Evolutionary conservation across 164 flowering plant genomes (phyloP).

Genomic region (Akebia trifoliata): DNA sequence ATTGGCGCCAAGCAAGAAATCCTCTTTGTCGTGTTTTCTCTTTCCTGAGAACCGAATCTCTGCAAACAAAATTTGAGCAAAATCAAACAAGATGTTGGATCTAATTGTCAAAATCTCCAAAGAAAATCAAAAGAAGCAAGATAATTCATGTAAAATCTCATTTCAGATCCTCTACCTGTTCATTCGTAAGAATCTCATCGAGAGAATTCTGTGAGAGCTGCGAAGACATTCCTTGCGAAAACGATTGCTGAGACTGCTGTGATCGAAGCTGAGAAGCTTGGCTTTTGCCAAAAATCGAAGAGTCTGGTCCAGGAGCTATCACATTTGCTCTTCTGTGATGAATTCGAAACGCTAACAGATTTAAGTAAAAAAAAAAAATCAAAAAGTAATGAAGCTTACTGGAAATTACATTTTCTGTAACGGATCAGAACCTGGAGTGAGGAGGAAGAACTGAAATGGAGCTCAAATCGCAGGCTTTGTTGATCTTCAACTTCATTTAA

Average conservation of each 20-base stretch:
- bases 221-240: slow-evolving; percentile 75
- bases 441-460: slow-evolving; percentile 95
- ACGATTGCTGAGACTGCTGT: slow-evolving; percentile 65
- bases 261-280: slow-evolving; percentile 57
- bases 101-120: background rate
- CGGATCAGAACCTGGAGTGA: slow-evolving; percentile 42
- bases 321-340: slow-evolving; percentile 42
- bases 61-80: slow-evolving; percentile 23
- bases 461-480: slow-evolving; percentile 83
- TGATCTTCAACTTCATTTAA: slow-evolving; percentile 44
- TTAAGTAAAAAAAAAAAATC: slow-evolving; percentile 1
- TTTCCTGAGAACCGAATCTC: slow-evolving; percentile 84
- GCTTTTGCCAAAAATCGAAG: slow-evolving; percentile 30
- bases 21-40: slow-evolving; percentile 60
- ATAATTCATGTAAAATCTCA: background rate
- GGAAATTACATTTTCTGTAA: background rate
- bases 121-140: background rate
- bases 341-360: background rate
- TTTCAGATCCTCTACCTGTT: slow-evolving; percentile 37
- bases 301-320: slow-evolving; percentile 29
- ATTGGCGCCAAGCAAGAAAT: slow-evolving; percentile 42
- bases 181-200: slow-evolving; percentile 49
- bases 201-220: slow-evolving; percentile 80
- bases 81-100: background rate
- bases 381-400: background rate